phyloP scores from a whole-genome alignment of 2,329 filamentous ascomycete genomes.

The Scedosporium minutisporum region DNA sequence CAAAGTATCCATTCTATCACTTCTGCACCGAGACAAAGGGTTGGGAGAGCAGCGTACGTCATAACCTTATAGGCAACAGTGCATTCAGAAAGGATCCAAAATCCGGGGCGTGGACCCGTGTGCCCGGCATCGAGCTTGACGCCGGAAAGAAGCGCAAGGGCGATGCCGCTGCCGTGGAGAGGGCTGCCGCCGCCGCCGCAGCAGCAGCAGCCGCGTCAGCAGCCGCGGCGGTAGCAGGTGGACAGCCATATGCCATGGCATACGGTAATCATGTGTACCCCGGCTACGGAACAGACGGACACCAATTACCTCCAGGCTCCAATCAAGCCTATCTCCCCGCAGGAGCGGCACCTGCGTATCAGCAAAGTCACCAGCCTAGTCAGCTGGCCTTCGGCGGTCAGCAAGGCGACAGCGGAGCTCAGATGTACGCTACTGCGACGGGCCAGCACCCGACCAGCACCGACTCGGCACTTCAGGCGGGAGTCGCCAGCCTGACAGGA shows the following conservation, averaged over 20 bases:
- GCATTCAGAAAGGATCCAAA: constrained; percentile 50
- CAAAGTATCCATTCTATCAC: constrained; percentile 49
- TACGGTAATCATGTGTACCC: neutral
- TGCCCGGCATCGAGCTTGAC: constrained; percentile 48
- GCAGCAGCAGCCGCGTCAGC: constrained; percentile 6
- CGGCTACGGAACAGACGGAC: neutral
- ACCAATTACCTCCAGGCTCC: neutral
- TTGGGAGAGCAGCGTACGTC: constrained; percentile 57
- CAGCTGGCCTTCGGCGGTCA: neutral
- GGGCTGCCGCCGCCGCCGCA: constrained; percentile 17
- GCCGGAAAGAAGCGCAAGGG: constrained; percentile 52
- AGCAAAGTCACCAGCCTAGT: constrained; percentile 1
- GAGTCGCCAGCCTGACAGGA: neutral
- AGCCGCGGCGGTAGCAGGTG: neutral
- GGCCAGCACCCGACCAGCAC: neutral
- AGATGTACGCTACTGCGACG: neutral
- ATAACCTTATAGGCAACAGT: constrained; percentile 53
- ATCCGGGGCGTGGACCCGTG: constrained; percentile 46
- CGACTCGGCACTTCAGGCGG: neutral
- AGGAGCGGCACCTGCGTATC: neutral
- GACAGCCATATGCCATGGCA: neutral
- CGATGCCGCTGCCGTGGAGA: constrained; percentile 36
- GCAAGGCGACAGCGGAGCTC: neutral
- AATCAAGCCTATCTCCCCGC: neutral
- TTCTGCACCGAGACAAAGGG: constrained; percentile 53